Percentiles rank a stretch among this genome's conserved stretches.
Evolutionary conservation across 768 basidiomycete species (phyloP).

Genomic region (Cystofilobasidium capitatum): DNA sequence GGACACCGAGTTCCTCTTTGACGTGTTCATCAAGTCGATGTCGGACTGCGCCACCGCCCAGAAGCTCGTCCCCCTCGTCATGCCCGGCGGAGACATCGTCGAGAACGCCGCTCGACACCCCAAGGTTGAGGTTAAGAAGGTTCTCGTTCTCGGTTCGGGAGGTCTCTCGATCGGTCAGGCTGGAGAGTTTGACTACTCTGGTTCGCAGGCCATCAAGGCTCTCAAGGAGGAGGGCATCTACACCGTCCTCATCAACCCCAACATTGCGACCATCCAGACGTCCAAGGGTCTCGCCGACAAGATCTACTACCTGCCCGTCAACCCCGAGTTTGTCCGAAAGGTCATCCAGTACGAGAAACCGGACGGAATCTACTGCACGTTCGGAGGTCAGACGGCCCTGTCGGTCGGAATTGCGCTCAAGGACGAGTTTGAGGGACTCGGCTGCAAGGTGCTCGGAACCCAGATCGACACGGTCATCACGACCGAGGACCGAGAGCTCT

Average conservation of each 20-base stretch:
- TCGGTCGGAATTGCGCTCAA: conserved; percentile 96
- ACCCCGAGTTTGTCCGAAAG: conserved; percentile 92
- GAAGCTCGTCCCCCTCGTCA: conserved; percentile 41
- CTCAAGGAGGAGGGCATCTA: conserved; percentile 98
- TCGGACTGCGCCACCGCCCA: conserved; percentile 51
- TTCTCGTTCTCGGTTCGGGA: conserved; percentile 92
- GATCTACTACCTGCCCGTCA: conserved; percentile 98
- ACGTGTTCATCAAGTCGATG: conserved; percentile 87
- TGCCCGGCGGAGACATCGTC: conserved; percentile 52
- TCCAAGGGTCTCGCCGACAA: conserved; percentile 97
- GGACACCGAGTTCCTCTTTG: conserved; percentile 97
- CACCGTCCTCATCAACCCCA: conserved; percentile 96
- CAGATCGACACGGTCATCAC: conserved; percentile 94
- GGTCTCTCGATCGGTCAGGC: conserved; percentile 98
- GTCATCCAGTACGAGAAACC: conserved; percentile 98
- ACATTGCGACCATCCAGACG: conserved; percentile 97
- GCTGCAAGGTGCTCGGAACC: conserved; percentile 88
- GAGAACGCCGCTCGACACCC: conserved; percentile 62
- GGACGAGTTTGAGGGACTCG: conserved; percentile 83
- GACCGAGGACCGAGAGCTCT: conserved; percentile 91
- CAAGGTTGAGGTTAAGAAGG: conserved; percentile 66
- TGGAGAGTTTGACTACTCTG: conserved; percentile 99
- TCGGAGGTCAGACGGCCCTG: conserved; percentile 94
- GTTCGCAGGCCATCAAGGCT: conserved; percentile 98
- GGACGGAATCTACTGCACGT: conserved; percentile 97